A percentile compares a stretch with the other conserved stretches of the same genome.
Evolutionary conservation across 176 grass and related monocot genomes (phyloP).

Genomic region (Metroxylon sagu): DNA sequence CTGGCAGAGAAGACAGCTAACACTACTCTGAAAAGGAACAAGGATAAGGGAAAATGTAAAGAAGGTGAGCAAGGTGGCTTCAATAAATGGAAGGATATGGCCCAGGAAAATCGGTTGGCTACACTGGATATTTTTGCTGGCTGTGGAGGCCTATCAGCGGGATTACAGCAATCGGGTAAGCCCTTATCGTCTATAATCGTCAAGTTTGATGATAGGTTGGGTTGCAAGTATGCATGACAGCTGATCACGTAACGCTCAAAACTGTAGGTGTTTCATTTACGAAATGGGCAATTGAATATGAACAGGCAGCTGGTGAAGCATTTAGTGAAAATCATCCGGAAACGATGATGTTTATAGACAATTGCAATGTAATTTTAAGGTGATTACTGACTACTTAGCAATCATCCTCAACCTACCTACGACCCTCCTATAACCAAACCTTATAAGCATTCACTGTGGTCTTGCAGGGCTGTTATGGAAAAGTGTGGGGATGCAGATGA

Average conservation of each 20-base stretch:
- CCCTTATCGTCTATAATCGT: background rate
- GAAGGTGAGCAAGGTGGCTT: constrained; percentile 34
- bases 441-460: background rate
- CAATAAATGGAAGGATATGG: constrained; percentile 41
- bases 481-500: constrained; percentile 91
- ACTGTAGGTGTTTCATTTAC: constrained; percentile 65
- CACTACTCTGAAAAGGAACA: constrained; percentile 52
- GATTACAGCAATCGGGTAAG: constrained; percentile 85
- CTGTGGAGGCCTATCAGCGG: constrained; percentile 94
- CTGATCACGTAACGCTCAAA: constrained; percentile 14
- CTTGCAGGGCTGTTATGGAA: constrained; percentile 89
- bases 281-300: constrained; percentile 99
- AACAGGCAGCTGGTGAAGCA: constrained; percentile 89
- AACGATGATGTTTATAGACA: constrained; percentile 79
- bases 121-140: constrained; percentile 99
- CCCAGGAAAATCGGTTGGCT: constrained; percentile 53
- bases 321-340: constrained; percentile 91
- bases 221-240: too few relatives aligned
- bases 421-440: too few relatives aligned
- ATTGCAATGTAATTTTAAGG: constrained; percentile 99
- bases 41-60: constrained; percentile 78
- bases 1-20: constrained; percentile 29
- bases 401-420: too few relatives aligned
- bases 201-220: too few relatives aligned
- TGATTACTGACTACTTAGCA: constrained; percentile 3